Evolutionary conservation across 176 grass and related monocot species (phyloP), one percentile per base, ranked within the genome.

Genomic region (Metroxylon sagu): DNA sequence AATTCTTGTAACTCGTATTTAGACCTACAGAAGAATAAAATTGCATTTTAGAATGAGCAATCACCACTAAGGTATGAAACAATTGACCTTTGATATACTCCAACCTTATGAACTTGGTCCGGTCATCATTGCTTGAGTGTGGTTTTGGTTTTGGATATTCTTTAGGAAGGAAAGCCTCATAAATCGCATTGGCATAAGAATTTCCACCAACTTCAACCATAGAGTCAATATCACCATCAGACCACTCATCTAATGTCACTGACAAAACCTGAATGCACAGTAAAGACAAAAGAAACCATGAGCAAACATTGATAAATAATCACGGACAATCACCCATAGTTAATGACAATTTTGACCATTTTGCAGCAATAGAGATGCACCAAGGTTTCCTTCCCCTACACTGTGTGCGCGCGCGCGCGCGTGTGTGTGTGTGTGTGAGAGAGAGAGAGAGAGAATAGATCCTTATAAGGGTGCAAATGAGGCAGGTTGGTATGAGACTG

Each of bases 131-230:
- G 6, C 66, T 60, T n/a, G 87, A 67, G 64, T 92, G 76, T 49
- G 76, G 26, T 69, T 75, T 98, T 56, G 93, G 93, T 71, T 91
- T 98, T 25, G 75, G 71, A 79, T 92, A 84, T 43, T 83, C 82
- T 83, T 78, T 87, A 27, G 93, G 81, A 62, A 98, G 84, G 83
- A 98, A 98, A 67, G 93, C 87, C 73, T 98, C 93, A 71, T 98
- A 98, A 65, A 98, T 98, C 64, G 93, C 92, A 78, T 98, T 98
- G n/a, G 93, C 93, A 76, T 92, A 98, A 27, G 93, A 92, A 69
- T 98, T 98, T 67, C 93, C 93, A 77, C 87, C 93, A 64, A 98
- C 87, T 67, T 98, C 93, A 62, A 98, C 5, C 81, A 98, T 92
- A 12, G 87, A 88, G 67, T 98, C 87, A 30, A 92, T 85, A 58